phyloP scores from a whole-genome alignment of 129 eudicot species.

The Artemisia tridentata region DNA sequence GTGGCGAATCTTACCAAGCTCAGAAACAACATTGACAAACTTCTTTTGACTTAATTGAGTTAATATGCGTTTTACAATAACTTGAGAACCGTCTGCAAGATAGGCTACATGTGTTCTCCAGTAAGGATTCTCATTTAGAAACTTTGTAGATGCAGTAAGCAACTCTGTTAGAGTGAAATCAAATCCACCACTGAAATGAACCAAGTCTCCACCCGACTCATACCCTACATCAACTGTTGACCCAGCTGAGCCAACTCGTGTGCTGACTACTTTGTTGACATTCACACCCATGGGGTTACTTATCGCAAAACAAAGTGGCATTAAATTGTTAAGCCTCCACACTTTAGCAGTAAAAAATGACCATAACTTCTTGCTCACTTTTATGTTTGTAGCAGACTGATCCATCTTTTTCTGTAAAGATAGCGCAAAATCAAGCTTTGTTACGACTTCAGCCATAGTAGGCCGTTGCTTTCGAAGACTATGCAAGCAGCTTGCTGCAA shows the following conservation, averaged over 20 bases:
- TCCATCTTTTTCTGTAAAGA: constrained; percentile 18
- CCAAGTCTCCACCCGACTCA: constrained; percentile 53
- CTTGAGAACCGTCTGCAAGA: constrained; percentile 49
- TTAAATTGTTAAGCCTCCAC: background rate
- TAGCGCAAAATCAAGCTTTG: constrained; percentile 36
- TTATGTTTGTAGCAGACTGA: constrained; percentile 12
- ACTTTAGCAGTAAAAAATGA: background rate
- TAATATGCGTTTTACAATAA: constrained; percentile 47
- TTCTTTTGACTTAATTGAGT: constrained; percentile 27
- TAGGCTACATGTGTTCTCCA: constrained; percentile 59
- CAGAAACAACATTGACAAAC: constrained; percentile 49
- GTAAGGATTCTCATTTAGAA: constrained; percentile 58
- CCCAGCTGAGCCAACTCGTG: background rate
- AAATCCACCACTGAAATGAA: constrained; percentile 56
- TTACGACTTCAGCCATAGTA: constrained; percentile 41
- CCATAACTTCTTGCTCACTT: background rate
- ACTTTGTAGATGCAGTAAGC: constrained; percentile 54
- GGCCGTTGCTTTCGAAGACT: constrained; percentile 33
- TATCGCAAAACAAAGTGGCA: background rate
- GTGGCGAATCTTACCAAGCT: constrained; percentile 57
- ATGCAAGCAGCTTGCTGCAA: constrained; percentile 36
- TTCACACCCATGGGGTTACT: background rate
- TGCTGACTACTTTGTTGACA: background rate
- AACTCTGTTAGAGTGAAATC: constrained; percentile 53
- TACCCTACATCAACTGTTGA: background rate